Evolutionary conservation across 441 rosid genomes (phyloP), one percentile per base, ranked within the genome.

Genomic region (Corymbia citriodora): DNA sequence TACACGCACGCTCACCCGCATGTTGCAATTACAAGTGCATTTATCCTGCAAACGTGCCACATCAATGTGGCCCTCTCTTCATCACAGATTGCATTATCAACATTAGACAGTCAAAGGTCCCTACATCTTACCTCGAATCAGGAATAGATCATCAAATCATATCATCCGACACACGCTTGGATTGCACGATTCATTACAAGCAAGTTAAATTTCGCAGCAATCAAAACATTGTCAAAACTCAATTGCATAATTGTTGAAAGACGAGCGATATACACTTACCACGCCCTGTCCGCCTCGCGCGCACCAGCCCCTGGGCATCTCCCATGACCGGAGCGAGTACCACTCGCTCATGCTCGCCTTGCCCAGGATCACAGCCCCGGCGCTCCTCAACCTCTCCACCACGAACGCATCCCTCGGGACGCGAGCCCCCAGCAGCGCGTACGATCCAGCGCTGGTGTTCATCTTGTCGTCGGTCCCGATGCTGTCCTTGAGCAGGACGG

Each of bases 401-500:
- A 90, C 91, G 50, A 45, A 48, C 19, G 91, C 91, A 53, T 81
- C 91, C 83, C 88, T 61, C 82, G 88, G 23, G 52, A 48, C 89
- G 49, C 70, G 55, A 12, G 90, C 81, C 27, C 89, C 91, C 63
- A 88, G 61, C 83, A 90, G 82, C 49, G 86, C 91, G 82, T 81
- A 90, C 55, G 91, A 90, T 52, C 91, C 91, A 54, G 86, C 40
- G 82, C 18, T 88, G 29, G 89, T 90, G 88, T 88, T 90, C 88
- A 83, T 88, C 90, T 27, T 65, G 88, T 88, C 90, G 53, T n/a
- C 59, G 53, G 91, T 81, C 70, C 55, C 90, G 55, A 90, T 90
- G 83, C 90, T 88, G 88, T 90, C 91, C 91, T 90, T 90, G 27
- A 90, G 91, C 83, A 90, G 88, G 54, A 90, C 85, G 82, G 89